These are phyloP conservation scores for Penicillium turbatum DNA, from an alignment of 495 filamentous ascomycete species.

Conservation along the genomic window DNA sequence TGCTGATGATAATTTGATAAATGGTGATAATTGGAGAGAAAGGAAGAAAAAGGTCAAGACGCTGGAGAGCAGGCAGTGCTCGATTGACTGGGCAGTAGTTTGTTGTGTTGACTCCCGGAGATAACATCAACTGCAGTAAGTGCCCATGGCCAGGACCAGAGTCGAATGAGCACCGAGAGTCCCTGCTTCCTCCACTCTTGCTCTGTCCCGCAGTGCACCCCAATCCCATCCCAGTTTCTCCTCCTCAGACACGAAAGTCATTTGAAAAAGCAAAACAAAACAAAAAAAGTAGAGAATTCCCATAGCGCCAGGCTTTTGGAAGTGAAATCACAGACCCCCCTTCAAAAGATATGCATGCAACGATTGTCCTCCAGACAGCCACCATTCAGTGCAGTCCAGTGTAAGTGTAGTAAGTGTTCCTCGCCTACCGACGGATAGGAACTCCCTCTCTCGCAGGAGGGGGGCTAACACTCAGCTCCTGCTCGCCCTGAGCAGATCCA, in stretches of 20 bases:
- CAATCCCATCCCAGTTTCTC: slow-evolving; percentile 5
- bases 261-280: background rate
- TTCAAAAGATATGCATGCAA: slow-evolving; percentile 14
- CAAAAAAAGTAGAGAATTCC: slow-evolving; percentile 18
- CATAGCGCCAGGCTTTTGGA: slow-evolving; percentile 46
- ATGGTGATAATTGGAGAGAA: background rate
- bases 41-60: background rate
- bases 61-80: background rate
- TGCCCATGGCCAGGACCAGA: background rate
- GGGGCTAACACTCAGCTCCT: slow-evolving; percentile 42
- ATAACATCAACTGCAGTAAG: background rate
- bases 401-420: background rate
- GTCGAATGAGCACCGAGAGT: background rate
- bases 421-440: slow-evolving; percentile 54
- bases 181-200: slow-evolving; percentile 11
- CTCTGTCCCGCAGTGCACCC: slow-evolving; percentile 27
- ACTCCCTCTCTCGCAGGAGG: slow-evolving; percentile 52
- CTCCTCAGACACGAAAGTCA: background rate
- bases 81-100: background rate
- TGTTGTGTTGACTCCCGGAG: background rate
- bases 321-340: slow-evolving; percentile 15
- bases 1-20: slow-evolving; percentile 5
- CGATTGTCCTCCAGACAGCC: background rate
- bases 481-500: slow-evolving; percentile 26
- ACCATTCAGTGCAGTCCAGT: background rate